Percentiles rank a stretch among this genome's conserved stretches.
Evolutionary conservation across 139 green algal genomes (phyloP).

Genomic region (Tetraselmis striata): DNA sequence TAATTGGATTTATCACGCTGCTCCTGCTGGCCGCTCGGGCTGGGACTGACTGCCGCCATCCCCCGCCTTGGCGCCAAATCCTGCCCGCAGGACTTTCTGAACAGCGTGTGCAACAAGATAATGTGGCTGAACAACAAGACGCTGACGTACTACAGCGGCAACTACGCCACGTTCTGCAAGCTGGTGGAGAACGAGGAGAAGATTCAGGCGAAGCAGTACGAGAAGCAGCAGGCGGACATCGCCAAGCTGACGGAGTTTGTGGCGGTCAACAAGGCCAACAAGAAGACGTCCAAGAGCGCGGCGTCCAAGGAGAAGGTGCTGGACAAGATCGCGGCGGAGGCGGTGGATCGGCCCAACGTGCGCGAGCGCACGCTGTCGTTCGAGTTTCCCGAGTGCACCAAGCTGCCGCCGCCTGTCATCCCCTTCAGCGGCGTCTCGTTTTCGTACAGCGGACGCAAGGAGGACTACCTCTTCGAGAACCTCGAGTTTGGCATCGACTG

Average conservation of each 20-base stretch:
- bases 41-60: too few relatives aligned
- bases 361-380: conserved; percentile 56
- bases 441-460: conserved; percentile 38
- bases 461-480: conserved; percentile 32
- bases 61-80: too few relatives aligned
- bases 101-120: conserved; percentile 63
- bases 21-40: too few relatives aligned
- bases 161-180: conserved; percentile 52
- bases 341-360: conserved; percentile 26
- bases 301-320: conserved; percentile 31
- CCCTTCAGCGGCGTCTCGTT: conserved; percentile 53
- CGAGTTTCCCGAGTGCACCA: conserved; percentile 60
- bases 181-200: conserved; percentile 45
- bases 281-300: conserved; percentile 1
- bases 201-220: conserved; percentile 58
- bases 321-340: conserved; percentile 59
- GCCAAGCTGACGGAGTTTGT: conserved; percentile 14
- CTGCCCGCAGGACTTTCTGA: conserved; percentile 64
- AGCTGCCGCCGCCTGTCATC: conserved; percentile 74
- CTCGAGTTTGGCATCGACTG: conserved; percentile 24
- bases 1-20: too few relatives aligned
- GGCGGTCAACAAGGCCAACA: conserved; percentile 11
- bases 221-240: conserved; percentile 46
- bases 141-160: conserved; percentile 58
- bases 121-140: conserved; percentile 47